These are phyloP conservation scores for Nepenthes mirabilis DNA, from an alignment of 148 eudicot species.

Conservation along the genomic window DNA sequence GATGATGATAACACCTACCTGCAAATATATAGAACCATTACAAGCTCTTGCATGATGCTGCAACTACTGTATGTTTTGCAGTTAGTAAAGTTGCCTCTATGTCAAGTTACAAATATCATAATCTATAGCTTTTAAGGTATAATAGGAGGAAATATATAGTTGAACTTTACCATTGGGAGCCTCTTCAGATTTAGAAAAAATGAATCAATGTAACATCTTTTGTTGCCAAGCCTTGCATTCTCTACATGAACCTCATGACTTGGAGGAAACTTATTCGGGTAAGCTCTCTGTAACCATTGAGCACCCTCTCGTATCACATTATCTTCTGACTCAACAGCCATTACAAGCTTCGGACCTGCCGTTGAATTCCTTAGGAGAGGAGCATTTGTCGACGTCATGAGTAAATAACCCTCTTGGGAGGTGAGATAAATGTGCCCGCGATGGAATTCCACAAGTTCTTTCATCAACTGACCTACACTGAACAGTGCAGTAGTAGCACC, in stretches of 20 bases:
- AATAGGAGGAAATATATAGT: neutral
- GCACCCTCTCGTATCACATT: constrained; percentile 65
- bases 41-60: neutral
- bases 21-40: constrained; percentile 9
- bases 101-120: neutral
- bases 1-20: constrained; percentile 88
- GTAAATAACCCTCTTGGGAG: constrained; percentile 84
- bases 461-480: constrained; percentile 93
- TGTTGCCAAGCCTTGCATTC: constrained; percentile 54
- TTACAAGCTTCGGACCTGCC: constrained; percentile 56
- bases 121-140: constrained; percentile 1
- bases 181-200: constrained; percentile 78
- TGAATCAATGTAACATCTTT: constrained; percentile 77
- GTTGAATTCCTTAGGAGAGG: constrained; percentile 62
- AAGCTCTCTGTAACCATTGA: constrained; percentile 46
- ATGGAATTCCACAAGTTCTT: constrained; percentile 75
- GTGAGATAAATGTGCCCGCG: constrained; percentile 90
- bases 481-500: constrained; percentile 88
- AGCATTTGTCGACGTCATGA: constrained; percentile 78
- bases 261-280: constrained; percentile 36
- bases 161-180: constrained; percentile 75
- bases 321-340: constrained; percentile 62
- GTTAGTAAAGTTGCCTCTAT: neutral
- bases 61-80: neutral
- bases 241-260: constrained; percentile 70